Evolutionary conservation across 2,329 filamentous ascomycete genomes (phyloP), one percentile per base, ranked within the genome.

Genomic region (Pseudonectria foliicola): DNA sequence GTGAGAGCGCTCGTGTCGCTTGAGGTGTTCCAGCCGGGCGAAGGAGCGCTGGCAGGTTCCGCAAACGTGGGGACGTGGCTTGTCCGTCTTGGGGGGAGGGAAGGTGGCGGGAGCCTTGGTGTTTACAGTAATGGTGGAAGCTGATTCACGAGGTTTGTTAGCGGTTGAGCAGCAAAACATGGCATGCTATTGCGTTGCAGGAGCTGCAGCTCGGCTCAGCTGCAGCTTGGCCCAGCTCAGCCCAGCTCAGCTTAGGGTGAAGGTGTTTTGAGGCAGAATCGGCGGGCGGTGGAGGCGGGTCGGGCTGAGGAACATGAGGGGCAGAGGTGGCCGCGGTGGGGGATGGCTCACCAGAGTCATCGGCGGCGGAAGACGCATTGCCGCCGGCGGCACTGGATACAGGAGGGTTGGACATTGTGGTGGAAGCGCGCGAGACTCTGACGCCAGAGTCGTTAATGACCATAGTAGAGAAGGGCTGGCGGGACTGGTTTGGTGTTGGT

Each of bases 1-100:
- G 59, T 95, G 89, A n/a, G 88, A 95, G 43, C 92, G 79, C 66
- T 96, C 92, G 63, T 98, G 92, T 42, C 92, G 83, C 68, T 98
- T 98, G 48, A 98, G 68, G 61, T 98, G 92, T 66, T 98, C 92
- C 51, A 98, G 68, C 42, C 92, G 81, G 39, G 92, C 92, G 61
- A 98, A 98, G 23, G 86, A 94, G 46, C 92, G 81, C 53, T 81
- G 77, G 62, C 92, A 98, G 31, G 89, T 96, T 27, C 72, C 79
- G 67, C 92, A 98, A 41, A 94, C 81, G 63, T 98, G 92, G 46
- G 92, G 92, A 45, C 90, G 79, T 37, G 92, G 92, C 68, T 96
- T 98, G 64, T 98, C 92, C 44, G 88, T 95, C 68, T 96, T 98
- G 32, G 90, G 84, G 27, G 85, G 84, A 49, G 85, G 85, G 46